A percentile compares a stretch with the other conserved stretches of the same genome.
phyloP scores from a whole-genome alignment of 257 asterid species.

The Datura wrightii region DNA sequence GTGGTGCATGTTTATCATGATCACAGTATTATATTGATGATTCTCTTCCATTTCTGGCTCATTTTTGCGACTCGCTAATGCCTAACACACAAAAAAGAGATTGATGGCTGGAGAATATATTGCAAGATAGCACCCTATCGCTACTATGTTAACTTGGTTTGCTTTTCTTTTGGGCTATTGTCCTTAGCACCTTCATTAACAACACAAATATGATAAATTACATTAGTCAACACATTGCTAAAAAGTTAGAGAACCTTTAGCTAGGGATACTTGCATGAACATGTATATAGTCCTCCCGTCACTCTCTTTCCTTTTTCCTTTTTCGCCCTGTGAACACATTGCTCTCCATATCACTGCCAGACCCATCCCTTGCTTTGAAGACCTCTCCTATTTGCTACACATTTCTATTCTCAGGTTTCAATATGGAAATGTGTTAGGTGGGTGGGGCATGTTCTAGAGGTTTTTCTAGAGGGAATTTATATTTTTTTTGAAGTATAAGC shows the following conservation, averaged over 20 bases:
- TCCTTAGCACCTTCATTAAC: neutral
- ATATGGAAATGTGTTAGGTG: neutral
- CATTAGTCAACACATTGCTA: neutral
- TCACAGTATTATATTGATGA: neutral
- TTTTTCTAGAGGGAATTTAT: neutral
- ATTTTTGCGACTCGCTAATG: neutral
- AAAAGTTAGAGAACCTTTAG: neutral
- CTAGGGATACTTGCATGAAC: constrained; percentile 13
- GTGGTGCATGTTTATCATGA: constrained; percentile 7
- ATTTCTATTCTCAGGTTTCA: constrained; percentile 3
- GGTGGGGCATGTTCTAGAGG: neutral
- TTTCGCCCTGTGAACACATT: neutral
- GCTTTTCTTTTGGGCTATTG: constrained; percentile 8
- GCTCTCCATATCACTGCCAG: constrained; percentile 7
- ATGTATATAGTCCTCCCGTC: constrained; percentile 12
- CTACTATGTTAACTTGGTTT: neutral
- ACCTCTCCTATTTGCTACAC: neutral
- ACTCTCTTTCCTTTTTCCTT: neutral
- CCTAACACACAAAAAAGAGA: neutral
- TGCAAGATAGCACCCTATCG: neutral
- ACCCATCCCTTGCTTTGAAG: neutral
- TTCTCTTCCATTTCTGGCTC: constrained; percentile 13
- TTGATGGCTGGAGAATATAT: constrained; percentile 14
- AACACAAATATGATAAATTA: constrained; percentile 11
- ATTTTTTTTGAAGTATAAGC: neutral